phyloP scores from a whole-genome alignment of 2,329 filamentous ascomycete species.

The Cyphellophora europaea region DNA sequence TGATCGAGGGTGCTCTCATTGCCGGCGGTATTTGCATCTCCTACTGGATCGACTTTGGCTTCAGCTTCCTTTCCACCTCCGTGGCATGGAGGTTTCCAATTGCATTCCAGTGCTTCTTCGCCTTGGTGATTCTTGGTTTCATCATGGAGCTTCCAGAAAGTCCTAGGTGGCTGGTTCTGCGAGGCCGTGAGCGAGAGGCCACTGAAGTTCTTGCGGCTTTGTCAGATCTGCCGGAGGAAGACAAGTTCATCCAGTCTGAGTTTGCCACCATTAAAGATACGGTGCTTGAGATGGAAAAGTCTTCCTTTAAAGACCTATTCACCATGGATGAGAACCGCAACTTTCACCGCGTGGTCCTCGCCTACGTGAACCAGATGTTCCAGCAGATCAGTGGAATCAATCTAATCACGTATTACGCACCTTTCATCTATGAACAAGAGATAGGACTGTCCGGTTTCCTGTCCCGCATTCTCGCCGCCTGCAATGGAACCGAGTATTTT shows the following conservation, averaged over 20 bases:
- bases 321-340: slow-evolving; percentile 48
- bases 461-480: slow-evolving; percentile 43
- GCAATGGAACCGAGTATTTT: slow-evolving; percentile 47
- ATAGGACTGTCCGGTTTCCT: slow-evolving; percentile 29
- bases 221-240: slow-evolving; percentile 36
- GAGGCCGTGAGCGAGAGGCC: slow-evolving; percentile 44
- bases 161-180: slow-evolving; percentile 48
- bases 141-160: slow-evolving; percentile 46
- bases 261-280: slow-evolving; percentile 45
- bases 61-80: slow-evolving; percentile 40
- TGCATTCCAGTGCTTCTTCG: slow-evolving; percentile 49
- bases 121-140: slow-evolving; percentile 39
- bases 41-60: slow-evolving; percentile 44
- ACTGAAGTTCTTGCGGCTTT: slow-evolving; percentile 36
- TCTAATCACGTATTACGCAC: slow-evolving; percentile 36
- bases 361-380: slow-evolving; percentile 50
- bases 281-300: slow-evolving; percentile 41
- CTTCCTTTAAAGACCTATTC: slow-evolving; percentile 48
- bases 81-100: slow-evolving; percentile 48
- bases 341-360: slow-evolving; percentile 46
- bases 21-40: slow-evolving; percentile 34
- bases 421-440: slow-evolving; percentile 32
- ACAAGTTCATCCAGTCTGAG: slow-evolving; percentile 35
- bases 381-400: slow-evolving; percentile 39
- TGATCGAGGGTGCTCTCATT: slow-evolving; percentile 44